Percentiles rank a stretch among this genome's conserved stretches.
These are phyloP conservation scores for Brassica napus DNA, from an alignment of 345 rosid species.

Conservation along the genomic window Da-Ae NC_063447.1:62864501-62865000, in stretches of 20 bases:
- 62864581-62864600: conserved; percentile 84
- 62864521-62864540: conserved; percentile 62
- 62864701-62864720: not conserved
- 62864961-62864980: too few species aligned
- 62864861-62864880: too few species aligned
- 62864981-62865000: too few species aligned
- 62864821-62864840: conserved; percentile 63
- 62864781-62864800: conserved; percentile 57
- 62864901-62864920: too few species aligned
- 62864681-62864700: not conserved
- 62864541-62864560: conserved; percentile 75
- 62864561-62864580: conserved; percentile 80
- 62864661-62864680: not conserved
- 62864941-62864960: too few species aligned
- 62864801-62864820: conserved; percentile 29
- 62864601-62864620: conserved; percentile 79
- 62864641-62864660: conserved; percentile 33
- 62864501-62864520: conserved; percentile 67
- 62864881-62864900: too few species aligned
- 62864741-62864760: conserved; percentile 85
- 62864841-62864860: too few species aligned
- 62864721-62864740: conserved; percentile 74
- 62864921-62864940: too few species aligned
- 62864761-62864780: conserved; percentile 79
- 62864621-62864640: conserved; percentile 87